phyloP scores from a whole-genome alignment of 192 early-diverging fungal species.

The Backusella circina region DNA sequence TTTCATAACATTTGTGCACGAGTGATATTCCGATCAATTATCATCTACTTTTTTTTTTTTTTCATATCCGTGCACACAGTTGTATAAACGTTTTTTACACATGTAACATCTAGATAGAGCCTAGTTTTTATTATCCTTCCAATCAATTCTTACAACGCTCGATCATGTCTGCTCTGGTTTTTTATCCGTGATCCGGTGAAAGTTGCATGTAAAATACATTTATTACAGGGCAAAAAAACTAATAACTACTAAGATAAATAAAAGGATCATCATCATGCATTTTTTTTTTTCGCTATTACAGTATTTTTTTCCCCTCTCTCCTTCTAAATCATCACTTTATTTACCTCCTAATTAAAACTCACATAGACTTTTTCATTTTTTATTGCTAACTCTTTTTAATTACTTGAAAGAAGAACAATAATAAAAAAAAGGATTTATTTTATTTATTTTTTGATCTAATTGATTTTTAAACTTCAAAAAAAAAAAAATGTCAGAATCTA shows the following conservation, averaged over 20 bases:
- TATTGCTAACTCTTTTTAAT: too few species aligned
- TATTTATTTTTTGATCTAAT: not conserved
- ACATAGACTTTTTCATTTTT: not conserved
- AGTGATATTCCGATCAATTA: not conserved
- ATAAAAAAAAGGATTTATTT: not conserved
- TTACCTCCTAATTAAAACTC: not conserved
- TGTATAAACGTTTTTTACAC: not conserved
- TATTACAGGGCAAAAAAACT: not conserved
- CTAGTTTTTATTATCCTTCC: not conserved
- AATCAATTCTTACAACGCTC: not conserved
- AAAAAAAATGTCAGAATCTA: not conserved
- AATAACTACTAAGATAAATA: not conserved
- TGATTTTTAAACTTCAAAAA: not conserved
- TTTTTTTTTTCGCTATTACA: not conserved
- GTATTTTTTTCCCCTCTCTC: not conserved
- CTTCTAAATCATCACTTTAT: not conserved
- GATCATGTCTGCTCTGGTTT: not conserved
- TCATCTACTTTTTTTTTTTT: not conserved
- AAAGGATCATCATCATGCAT: not conserved
- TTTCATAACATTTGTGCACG: not conserved
- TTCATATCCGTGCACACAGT: not conserved
- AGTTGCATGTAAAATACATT: not conserved
- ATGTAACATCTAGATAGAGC: not conserved
- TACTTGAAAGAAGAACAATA: not conserved
- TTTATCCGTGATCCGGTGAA: not conserved